Base-by-base conservation (phyloP, 805 yeast genomes). In the Huiozyma sinensis region DNA sequence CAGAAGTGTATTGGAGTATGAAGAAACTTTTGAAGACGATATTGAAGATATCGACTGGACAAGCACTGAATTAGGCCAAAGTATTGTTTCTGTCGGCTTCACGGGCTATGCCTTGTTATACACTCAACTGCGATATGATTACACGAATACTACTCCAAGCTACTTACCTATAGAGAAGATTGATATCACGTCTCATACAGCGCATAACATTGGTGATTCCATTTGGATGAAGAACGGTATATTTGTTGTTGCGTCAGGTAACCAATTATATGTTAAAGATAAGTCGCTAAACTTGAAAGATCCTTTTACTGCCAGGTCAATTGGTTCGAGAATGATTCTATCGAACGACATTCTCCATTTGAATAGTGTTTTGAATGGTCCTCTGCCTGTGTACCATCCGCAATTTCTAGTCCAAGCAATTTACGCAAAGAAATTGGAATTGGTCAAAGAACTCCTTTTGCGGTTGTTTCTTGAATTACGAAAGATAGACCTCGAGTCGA, bases 21-120 rank as follows among this genome's bases (percentile, higher is more conserved):
- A 69, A 40, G 72, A 68, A 44, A 42, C 45, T 1, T 72, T 69
- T 48, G 60, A 59, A 0, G 72, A 60, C 8, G 44, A 48, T 11
- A 77, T 88, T 6, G 61, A 70, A 27, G 96, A 88, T 58, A 67
- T 89, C 28, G 97, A 89, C 63, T 89, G 97, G 97, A 83, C 95
- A 0, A 74, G 81, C 43, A 78, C 81, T 1, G 69, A 68, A 9
- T 71, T 67, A 45, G 75, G 77, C 33, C 85, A 80, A 55, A 82
- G 88, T 36, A 76, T 89, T 6, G 66, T 89, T 30, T 82, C 95
- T 0, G 79, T 88, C 34, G 96, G 96, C 0, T 89, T 86, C 53
- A 66, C 69, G 6, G 66, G 75, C 7, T 68, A 70, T 46, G 83
- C 84, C 1, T 57, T 81, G 2, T 64, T 88, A 11, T 88, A 81